A percentile compares a stretch with the other conserved stretches of the same genome.
These are phyloP conservation scores for Amaranthus tricolor DNA, from an alignment of 179 eudicot species.

Conservation along the genomic window DNA sequence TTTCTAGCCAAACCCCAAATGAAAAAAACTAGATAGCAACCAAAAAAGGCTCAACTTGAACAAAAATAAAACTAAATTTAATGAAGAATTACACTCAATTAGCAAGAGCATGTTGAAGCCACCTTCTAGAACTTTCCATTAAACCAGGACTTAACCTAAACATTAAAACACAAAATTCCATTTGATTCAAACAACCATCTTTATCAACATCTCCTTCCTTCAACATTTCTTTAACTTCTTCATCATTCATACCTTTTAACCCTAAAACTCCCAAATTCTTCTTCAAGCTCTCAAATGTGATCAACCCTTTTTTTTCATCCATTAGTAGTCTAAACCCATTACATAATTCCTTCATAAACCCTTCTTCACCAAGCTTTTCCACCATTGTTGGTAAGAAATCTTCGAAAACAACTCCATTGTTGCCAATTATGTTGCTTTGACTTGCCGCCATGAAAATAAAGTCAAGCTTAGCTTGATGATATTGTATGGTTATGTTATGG, in stretches of 20 bases:
- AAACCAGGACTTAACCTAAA: constrained; percentile 47
- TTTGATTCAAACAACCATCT: constrained; percentile 45
- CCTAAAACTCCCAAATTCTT: constrained; percentile 29
- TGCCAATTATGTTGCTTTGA: not conserved
- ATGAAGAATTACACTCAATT: too few relatives aligned
- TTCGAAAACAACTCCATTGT: constrained; percentile 26
- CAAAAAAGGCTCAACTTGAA: too few relatives aligned
- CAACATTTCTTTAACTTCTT: constrained; percentile 33
- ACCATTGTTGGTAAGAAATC: constrained; percentile 39
- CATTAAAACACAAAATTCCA: constrained; percentile 51
- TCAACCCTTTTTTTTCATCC: constrained; percentile 38
- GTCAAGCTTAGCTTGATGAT: not conserved
- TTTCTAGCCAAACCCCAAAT: too few relatives aligned
- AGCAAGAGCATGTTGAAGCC: constrained; percentile 37
- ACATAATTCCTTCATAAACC: constrained; percentile 42
- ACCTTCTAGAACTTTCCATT: constrained; percentile 35
- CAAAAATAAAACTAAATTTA: too few relatives aligned
- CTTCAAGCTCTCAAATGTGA: constrained; percentile 40
- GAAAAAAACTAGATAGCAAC: too few relatives aligned
- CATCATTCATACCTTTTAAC: constrained; percentile 27
- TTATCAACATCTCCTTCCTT: constrained; percentile 44
- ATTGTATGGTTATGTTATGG: not conserved
- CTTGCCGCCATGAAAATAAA: constrained; percentile 10
- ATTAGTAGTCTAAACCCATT: constrained; percentile 32
- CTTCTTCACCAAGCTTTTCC: constrained; percentile 35